Conservation (phyloP, 129 eudicot genomes). For the Lactuca saligna region DNA sequence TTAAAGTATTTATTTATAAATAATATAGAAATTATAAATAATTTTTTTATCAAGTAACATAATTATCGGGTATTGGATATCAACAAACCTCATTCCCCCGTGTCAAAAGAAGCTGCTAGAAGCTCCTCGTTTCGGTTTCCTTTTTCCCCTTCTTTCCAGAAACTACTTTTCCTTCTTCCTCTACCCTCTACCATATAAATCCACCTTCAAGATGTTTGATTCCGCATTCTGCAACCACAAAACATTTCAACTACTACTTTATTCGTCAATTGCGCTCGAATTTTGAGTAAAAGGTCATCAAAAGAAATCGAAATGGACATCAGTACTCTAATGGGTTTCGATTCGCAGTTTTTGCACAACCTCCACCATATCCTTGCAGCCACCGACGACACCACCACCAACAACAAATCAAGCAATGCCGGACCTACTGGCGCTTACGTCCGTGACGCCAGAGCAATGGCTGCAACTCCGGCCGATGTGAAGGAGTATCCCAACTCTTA, state of each 20-base stretch:
- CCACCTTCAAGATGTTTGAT: not conserved
- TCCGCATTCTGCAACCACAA: not conserved
- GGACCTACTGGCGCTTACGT: not conserved
- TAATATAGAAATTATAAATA: too few species aligned
- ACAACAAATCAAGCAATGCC: not conserved
- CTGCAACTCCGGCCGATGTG: slow-evolving; percentile 16
- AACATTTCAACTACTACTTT: not conserved
- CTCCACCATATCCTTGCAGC: not conserved
- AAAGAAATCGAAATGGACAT: not conserved
- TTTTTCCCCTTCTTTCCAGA: not conserved
- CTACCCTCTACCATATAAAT: too few species aligned
- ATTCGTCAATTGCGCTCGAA: not conserved
- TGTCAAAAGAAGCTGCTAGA: not conserved
- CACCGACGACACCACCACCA: not conserved
- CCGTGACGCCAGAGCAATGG: slow-evolving; percentile 14
- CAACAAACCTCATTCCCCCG: too few species aligned
- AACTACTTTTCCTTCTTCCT: not conserved
- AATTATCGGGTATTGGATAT: too few species aligned
- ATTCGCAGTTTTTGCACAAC: not conserved
- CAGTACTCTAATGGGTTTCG: not conserved
- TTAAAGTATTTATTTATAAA: too few species aligned
- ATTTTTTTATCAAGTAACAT: too few species aligned
- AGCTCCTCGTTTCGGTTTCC: not conserved
- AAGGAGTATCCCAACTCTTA: slow-evolving; percentile 12
- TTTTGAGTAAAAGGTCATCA: too few species aligned